Evolutionary conservation across 1,139 yeast genomes (phyloP).

Genomic region (Saccharomycopsis hybrid): DNA sequence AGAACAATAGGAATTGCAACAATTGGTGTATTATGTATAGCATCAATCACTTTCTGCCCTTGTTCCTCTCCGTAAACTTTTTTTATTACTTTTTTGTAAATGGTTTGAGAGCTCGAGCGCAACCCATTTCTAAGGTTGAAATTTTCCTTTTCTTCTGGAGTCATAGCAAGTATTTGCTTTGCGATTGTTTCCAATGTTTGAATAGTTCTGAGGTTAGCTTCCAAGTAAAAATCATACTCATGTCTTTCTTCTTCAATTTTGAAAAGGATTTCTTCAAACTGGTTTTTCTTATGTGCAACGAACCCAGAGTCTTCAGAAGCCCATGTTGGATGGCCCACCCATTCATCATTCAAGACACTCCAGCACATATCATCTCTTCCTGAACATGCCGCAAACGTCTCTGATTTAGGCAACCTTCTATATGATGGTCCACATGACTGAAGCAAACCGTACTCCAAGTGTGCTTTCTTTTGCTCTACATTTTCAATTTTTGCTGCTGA

Average conservation of each 20-base stretch:
- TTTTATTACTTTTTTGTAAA: constrained; percentile 87
- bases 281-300: constrained; percentile 95
- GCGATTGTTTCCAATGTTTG: constrained; percentile 95
- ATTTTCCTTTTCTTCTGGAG: constrained; percentile 77
- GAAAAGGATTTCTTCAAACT: constrained; percentile 91
- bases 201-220: constrained; percentile 87
- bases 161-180: constrained; percentile 88
- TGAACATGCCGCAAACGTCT: constrained; percentile 94
- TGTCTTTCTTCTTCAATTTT: constrained; percentile 97
- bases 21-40: constrained; percentile 90
- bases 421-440: constrained; percentile 90
- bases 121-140: constrained; percentile 93
- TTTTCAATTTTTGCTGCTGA: constrained; percentile 56
- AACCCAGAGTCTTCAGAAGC: constrained; percentile 98
- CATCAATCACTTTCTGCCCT: constrained; percentile 93
- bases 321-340: constrained; percentile 99
- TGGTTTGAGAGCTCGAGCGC: constrained; percentile 85
- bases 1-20: constrained; percentile 91
- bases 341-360: constrained; percentile 96
- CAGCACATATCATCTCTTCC: constrained; percentile 99
- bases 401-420: constrained; percentile 86
- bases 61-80: constrained; percentile 91
- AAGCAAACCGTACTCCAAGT: constrained; percentile 56
- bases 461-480: constrained; percentile 82
- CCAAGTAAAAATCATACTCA: constrained; percentile 94